Base-by-base conservation (phyloP, 139 green algal species). In the Picochlorum sp. region DNA sequence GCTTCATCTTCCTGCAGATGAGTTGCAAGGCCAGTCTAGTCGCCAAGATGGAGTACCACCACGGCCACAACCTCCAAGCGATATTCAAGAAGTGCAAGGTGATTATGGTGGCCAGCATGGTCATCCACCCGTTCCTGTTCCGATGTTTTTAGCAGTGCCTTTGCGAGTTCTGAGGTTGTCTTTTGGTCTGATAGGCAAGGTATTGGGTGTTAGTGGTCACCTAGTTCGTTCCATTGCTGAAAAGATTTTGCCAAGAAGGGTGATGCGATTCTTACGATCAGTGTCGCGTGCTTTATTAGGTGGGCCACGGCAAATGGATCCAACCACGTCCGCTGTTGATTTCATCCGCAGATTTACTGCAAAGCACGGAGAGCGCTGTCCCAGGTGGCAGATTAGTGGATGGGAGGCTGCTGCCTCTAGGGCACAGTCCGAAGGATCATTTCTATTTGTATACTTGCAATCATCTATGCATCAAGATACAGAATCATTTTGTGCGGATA, bases 391-490 rank as follows among this genome's bases (percentile, higher is more conserved):
- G 20, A 63, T 74, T 10, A 59, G 53, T 25, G 52, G 72, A 18
- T 85, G 78, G 78, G 55, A 71, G 22, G 76, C 80, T 29, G 76
- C 76, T 3, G 59, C 74, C 1, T 47, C 36, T 4, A 50, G 64
- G 16, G 85, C 85, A 2, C 72, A 85, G 22, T 20, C 28, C 4
- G 64, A 91, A 51, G 82, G 71, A 64, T 81, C 77, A 33, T 91
- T 90, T 44, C 68, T 92, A 35, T 74, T 89, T 20, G 82, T 83
- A 8, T 93, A 90, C 73, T 73, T 93, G 16, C 85, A 93, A 31
- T 65, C 75, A 0, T 64, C 76, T 13, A 39, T 79, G 28, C 85
- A 93, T 61, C 76, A 88, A 71, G 73, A 85, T 60, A 82, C 79
- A 9, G 77, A 79, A 0, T 12, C 28, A 0, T 90, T 83, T 60